Conservation (phyloP, 768 basidiomycete species). For the Russula griseocarnosa region DNA sequence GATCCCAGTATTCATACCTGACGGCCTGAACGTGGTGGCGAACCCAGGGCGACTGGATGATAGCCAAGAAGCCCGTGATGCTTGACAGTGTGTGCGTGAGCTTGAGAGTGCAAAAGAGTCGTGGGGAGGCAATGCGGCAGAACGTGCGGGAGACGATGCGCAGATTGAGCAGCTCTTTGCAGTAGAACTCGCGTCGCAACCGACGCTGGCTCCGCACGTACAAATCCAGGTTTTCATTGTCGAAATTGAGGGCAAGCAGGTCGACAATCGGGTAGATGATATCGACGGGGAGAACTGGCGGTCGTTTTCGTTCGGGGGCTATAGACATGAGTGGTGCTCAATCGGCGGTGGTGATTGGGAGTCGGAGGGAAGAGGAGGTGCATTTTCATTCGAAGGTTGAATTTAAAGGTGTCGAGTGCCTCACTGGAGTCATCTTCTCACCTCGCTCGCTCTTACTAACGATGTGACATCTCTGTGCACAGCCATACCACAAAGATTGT, state of each 20-base stretch:
- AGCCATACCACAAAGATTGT: background rate
- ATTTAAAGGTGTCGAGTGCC: background rate
- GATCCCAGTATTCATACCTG: constrained; percentile 23
- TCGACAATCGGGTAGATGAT: constrained; percentile 19
- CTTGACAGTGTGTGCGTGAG: constrained; percentile 18
- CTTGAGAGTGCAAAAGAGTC: constrained; percentile 11
- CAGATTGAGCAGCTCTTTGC: constrained; percentile 9
- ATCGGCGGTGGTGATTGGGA: background rate
- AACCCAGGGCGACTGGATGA: constrained; percentile 17
- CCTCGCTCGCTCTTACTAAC: background rate
- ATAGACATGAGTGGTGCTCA: background rate
- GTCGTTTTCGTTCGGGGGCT: too few species aligned
- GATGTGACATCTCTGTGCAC: background rate
- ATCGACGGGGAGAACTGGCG: constrained; percentile 11
- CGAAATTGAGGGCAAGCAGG: background rate
- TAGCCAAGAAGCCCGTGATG: constrained; percentile 6
- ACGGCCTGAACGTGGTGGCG: constrained; percentile 2
- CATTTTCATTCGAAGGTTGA: too few species aligned
- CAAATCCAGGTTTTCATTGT: constrained; percentile 6
- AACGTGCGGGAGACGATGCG: constrained; percentile 12
- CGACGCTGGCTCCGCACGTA: constrained; percentile 1
- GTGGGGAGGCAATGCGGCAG: constrained; percentile 13
- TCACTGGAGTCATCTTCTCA: background rate
- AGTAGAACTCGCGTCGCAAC: background rate
- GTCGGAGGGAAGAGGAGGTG: background rate